Conservation (phyloP, 192 early-diverging fungal genomes). For the Obelidium mucronatum region DNA sequence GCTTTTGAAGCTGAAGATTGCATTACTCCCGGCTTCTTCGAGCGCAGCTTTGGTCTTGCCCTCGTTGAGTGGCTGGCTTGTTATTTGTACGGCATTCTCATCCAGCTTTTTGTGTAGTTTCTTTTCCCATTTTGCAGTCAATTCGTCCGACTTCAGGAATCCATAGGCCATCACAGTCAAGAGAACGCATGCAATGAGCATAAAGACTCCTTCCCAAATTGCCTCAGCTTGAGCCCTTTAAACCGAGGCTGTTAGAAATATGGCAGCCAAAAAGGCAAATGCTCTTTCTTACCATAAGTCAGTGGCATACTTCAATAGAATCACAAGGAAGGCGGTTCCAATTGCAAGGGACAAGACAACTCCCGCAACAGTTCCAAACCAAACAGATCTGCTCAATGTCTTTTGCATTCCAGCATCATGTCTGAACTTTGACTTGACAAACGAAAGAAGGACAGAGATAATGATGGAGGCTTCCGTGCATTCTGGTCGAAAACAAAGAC, state of each 20-base stretch:
- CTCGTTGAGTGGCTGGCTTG: background rate
- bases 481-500: no score
- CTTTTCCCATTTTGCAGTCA: constrained; percentile 81
- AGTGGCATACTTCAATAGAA: constrained; percentile 68
- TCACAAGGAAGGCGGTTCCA: constrained; percentile 77
- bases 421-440: constrained; percentile 48
- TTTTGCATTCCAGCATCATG: background rate
- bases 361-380: constrained; percentile 75
- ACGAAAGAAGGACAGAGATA: constrained; percentile 82
- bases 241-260: background rate
- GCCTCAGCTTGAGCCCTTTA: constrained; percentile 51
- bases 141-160: constrained; percentile 75
- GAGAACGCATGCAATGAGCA: constrained; percentile 77
- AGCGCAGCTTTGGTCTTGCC: background rate
- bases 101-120: constrained; percentile 64
- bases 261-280: background rate
- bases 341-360: constrained; percentile 73
- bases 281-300: constrained; percentile 50
- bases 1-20: no score
- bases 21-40: constrained; percentile 17
- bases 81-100: background rate
- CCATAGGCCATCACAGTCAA: constrained; percentile 83
- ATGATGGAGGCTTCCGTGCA: constrained; percentile 84
- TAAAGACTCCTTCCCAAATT: constrained; percentile 80
- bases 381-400: constrained; percentile 55